Evolutionary conservation across 768 basidiomycete species (phyloP).

Genomic region (Serendipita vermifera): DNA sequence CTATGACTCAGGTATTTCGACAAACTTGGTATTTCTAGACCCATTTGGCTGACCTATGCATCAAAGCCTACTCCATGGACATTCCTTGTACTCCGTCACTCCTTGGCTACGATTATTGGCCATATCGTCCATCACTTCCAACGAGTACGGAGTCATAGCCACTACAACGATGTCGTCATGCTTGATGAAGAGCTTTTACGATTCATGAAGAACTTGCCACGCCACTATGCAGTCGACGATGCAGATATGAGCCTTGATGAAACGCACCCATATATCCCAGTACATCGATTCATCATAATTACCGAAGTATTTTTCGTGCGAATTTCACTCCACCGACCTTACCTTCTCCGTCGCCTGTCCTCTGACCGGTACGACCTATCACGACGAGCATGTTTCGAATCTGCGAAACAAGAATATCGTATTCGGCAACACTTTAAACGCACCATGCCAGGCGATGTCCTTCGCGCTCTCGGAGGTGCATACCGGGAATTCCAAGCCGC

Average conservation of each 20-base stretch:
- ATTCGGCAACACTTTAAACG: conserved; percentile 59
- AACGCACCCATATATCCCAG: conserved; percentile 48
- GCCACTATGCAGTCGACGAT: conserved; percentile 52
- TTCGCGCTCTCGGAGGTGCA: conserved; percentile 56
- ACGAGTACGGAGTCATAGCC: conserved; percentile 59
- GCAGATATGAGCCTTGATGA: conserved; percentile 71
- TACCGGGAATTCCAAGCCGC: conserved; percentile 82
- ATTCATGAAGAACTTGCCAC: conserved; percentile 64
- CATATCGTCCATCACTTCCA: conserved; percentile 90
- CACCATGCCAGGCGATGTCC: conserved; percentile 46
- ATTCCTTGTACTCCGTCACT: conserved; percentile 75
- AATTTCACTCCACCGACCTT: conserved; percentile 76
- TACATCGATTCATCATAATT: conserved; percentile 78
- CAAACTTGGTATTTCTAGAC: neutral
- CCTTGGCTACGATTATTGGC: conserved; percentile 72
- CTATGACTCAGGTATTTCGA: neutral
- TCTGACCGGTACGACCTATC: conserved; percentile 75
- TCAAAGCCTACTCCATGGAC: conserved; percentile 71
- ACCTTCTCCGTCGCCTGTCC: conserved; percentile 63
- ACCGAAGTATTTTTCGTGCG: conserved; percentile 83
- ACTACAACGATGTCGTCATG: conserved; percentile 68
- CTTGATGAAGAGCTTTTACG: conserved; percentile 75
- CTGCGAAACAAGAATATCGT: conserved; percentile 74
- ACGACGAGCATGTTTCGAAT: conserved; percentile 78
- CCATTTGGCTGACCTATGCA: conserved; percentile 21